These are phyloP conservation scores for Holtermannia corniformis DNA, from an alignment of 768 basidiomycete genomes.

Conservation along the genomic window DNA sequence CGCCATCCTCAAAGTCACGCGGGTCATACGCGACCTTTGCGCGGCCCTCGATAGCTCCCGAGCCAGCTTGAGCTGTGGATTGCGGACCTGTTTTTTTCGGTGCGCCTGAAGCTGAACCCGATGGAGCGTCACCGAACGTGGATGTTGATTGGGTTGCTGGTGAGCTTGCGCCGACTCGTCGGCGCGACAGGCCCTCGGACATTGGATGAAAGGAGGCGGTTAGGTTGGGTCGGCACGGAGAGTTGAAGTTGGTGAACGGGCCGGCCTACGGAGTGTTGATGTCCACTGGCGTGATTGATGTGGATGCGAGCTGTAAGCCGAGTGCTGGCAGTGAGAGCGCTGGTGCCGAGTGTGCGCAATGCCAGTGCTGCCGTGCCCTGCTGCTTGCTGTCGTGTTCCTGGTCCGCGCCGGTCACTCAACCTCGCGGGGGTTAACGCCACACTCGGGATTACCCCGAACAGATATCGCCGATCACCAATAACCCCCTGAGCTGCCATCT, in stretches of 20 bases:
- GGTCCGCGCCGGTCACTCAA: too few species aligned
- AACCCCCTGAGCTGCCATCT: background rate
- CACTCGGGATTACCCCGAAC: too few species aligned
- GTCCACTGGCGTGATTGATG: background rate
- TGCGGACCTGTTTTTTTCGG: constrained; percentile 41
- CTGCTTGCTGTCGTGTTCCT: background rate
- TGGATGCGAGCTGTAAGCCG: background rate
- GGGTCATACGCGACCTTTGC: constrained; percentile 89
- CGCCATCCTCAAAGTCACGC: constrained; percentile 56
- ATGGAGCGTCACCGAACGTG: constrained; percentile 7
- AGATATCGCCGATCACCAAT: too few species aligned
- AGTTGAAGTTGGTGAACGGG: background rate
- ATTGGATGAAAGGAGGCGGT: constrained; percentile 10
- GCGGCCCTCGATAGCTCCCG: constrained; percentile 66
- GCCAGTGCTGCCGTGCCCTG: background rate
- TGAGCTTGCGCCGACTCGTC: constrained; percentile 31
- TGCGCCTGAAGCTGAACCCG: constrained; percentile 11
- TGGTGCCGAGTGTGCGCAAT: too few species aligned
- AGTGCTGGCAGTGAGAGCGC: too few species aligned
- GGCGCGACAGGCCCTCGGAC: constrained; percentile 39
- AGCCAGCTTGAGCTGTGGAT: constrained; percentile 41
- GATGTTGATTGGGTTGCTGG: constrained; percentile 17
- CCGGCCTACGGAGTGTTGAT: background rate
- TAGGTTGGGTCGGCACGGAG: background rate
- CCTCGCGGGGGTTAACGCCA: too few species aligned